These are phyloP conservation scores for Pseudocercospora fijiensis DNA, from an alignment of 2,329 filamentous ascomycete species.

Conservation along the genomic window DNA sequence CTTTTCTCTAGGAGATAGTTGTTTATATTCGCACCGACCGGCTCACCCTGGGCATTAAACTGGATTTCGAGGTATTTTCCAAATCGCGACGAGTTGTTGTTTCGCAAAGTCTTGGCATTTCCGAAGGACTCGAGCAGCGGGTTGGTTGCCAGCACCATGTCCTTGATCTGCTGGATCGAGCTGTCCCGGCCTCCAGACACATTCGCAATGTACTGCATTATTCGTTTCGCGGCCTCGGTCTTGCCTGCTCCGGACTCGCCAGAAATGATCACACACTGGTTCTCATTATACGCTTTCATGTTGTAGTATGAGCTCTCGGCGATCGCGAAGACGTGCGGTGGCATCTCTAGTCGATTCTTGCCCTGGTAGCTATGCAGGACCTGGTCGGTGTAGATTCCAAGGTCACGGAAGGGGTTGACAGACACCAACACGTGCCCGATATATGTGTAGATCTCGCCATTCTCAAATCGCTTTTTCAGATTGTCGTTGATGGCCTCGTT, in stretches of 20 bases:
- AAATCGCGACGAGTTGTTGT: conserved; percentile 98
- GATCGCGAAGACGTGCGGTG: conserved; percentile 93
- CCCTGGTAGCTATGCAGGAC: conserved; percentile 92
- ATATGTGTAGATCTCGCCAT: conserved; percentile 98
- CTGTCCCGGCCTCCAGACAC: conserved; percentile 83
- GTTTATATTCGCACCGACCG: conserved; percentile 93
- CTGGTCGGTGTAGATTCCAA: conserved; percentile 93
- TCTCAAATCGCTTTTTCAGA: conserved; percentile 95
- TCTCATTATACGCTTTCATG: conserved; percentile 99
- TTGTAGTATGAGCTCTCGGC: conserved; percentile 97
- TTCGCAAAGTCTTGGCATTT: conserved; percentile 94
- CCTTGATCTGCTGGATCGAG: conserved; percentile 94
- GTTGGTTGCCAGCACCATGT: conserved; percentile 99
- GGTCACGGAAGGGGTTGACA: conserved; percentile 94
- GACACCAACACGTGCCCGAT: conserved; percentile 99
- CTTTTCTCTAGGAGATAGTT: conserved; percentile 97
- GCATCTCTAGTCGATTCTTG: conserved; percentile 87
- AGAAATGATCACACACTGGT: conserved; percentile 99
- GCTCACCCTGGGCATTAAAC: conserved; percentile 88
- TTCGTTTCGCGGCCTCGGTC: conserved; percentile 95
- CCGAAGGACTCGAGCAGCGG: conserved; percentile 95
- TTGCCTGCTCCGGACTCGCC: conserved; percentile 98
- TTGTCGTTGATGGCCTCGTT: conserved; percentile 99
- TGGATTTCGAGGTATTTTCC: conserved; percentile 98
- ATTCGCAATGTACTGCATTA: conserved; percentile 99